Percentiles rank a stretch among this genome's conserved stretches.
Conservation (phyloP, 2,329 filamentous ascomycete genomes). For the Cryphonectria naterciae region DNA sequence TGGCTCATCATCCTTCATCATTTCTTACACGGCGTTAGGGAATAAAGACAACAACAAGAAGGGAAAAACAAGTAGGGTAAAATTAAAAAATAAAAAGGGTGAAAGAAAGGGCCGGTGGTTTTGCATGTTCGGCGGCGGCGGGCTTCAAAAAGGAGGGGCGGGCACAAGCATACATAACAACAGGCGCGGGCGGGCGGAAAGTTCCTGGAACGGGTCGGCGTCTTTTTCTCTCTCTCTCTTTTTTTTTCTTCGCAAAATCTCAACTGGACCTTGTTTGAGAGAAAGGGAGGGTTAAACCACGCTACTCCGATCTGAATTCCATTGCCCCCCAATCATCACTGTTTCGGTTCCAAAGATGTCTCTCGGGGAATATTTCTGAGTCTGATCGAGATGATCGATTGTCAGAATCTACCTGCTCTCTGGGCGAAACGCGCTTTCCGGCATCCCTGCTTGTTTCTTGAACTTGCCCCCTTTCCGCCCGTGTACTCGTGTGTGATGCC, state of each 20-base stretch:
- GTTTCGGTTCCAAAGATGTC: not conserved
- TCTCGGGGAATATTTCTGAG: not conserved
- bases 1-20: not conserved
- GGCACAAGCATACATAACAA: not conserved
- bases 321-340: not conserved
- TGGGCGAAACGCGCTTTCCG: not conserved
- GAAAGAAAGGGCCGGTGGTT: not conserved
- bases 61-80: not conserved
- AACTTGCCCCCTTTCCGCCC: not conserved
- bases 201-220: not conserved
- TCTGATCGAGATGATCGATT: conserved; percentile 3
- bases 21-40: conserved; percentile 13
- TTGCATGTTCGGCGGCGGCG: not conserved
- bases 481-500: not conserved
- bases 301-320: not conserved
- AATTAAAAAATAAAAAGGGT: too few relatives aligned
- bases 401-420: not conserved
- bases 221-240: not conserved
- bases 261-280: not conserved
- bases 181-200: not conserved
- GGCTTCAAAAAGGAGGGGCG: conserved; percentile 1
- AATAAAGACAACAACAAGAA: not conserved
- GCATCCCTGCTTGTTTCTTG: not conserved
- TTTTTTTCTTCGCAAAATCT: not conserved
- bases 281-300: conserved; percentile 2